These are phyloP conservation scores for Wickerhamomyces canadensis DNA, from an alignment of 805 yeast genomes.

Conservation along the genomic window DNA sequence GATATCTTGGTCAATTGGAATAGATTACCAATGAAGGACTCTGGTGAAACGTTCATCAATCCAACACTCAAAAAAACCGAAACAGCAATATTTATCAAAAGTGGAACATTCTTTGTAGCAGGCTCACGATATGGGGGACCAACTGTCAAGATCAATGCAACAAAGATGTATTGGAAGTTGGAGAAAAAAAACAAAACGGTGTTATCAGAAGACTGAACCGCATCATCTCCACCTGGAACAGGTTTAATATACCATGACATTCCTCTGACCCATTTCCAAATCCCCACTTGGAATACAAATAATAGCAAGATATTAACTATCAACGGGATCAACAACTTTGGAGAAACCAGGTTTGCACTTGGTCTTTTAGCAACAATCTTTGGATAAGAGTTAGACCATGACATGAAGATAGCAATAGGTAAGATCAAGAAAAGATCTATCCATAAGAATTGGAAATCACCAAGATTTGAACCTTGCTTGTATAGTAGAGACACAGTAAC, in stretches of 20 bases:
- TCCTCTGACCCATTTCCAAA: slow-evolving; percentile 58
- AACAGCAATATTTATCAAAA: slow-evolving; percentile 51
- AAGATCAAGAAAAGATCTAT: slow-evolving; percentile 86
- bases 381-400: slow-evolving; percentile 84
- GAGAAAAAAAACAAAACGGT: slow-evolving; percentile 77
- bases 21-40: slow-evolving; percentile 52
- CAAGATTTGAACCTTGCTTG: slow-evolving; percentile 84
- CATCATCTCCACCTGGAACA: slow-evolving; percentile 73
- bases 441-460: slow-evolving; percentile 94
- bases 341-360: slow-evolving; percentile 87
- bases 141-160: slow-evolving; percentile 77
- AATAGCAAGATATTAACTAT: slow-evolving; percentile 69
- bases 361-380: slow-evolving; percentile 70
- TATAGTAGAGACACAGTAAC: slow-evolving; percentile 80
- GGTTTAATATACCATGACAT: slow-evolving; percentile 79
- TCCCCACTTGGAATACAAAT: slow-evolving; percentile 54
- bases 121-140: slow-evolving; percentile 94
- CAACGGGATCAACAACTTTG: slow-evolving; percentile 79
- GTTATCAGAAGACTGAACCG: slow-evolving; percentile 84
- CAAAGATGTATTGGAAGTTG: slow-evolving; percentile 82
- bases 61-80: slow-evolving; percentile 45
- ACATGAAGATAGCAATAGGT: slow-evolving; percentile 95
- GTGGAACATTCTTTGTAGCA: slow-evolving; percentile 60
- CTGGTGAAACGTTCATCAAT: slow-evolving; percentile 50
- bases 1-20: slow-evolving; percentile 73